A percentile compares a stretch with the other conserved stretches of the same genome.
Conservation (phyloP, 2,329 filamentous ascomycete genomes). For the Monosporascus sp. region DNA sequence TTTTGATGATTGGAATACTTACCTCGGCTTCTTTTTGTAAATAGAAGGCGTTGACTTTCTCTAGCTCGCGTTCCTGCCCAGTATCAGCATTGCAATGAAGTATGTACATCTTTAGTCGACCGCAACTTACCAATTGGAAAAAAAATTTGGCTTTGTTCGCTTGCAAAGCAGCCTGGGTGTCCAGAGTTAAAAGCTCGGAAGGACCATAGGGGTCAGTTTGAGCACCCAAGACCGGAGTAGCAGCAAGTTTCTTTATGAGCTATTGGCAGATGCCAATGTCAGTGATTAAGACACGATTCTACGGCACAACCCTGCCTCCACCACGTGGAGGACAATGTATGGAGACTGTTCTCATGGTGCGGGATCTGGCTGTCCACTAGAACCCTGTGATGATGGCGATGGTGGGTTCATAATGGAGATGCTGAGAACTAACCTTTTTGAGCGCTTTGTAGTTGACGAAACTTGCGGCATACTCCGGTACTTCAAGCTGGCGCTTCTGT, state of each 20-base stretch:
- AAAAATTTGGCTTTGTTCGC: slow-evolving; percentile 99
- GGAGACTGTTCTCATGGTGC: no score
- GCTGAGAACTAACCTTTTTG: slow-evolving; percentile 70
- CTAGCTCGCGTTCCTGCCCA: slow-evolving; percentile 83
- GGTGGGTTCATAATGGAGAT: slow-evolving; percentile 4
- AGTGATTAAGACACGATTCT: slow-evolving; percentile 15
- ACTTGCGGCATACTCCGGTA: slow-evolving; percentile 97
- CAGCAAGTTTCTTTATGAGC: slow-evolving; percentile 98
- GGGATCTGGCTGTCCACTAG: no score
- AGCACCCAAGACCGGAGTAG: slow-evolving; percentile 76
- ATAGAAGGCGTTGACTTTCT: slow-evolving; percentile 98
- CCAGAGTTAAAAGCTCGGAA: slow-evolving; percentile 44
- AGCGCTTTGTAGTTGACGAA: slow-evolving; percentile 99
- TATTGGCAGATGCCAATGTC: slow-evolving; percentile 36
- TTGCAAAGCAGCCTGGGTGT: slow-evolving; percentile 85
- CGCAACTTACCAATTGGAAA: slow-evolving; percentile 75
- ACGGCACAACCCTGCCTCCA: slow-evolving; percentile 10
- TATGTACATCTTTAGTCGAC: not conserved
- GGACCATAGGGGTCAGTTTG: slow-evolving; percentile 58
- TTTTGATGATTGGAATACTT: slow-evolving; percentile 26
- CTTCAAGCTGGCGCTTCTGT: slow-evolving; percentile 97
- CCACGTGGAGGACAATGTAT: not conserved
- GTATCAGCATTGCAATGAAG: slow-evolving; percentile 31
- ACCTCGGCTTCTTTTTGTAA: slow-evolving; percentile 97
- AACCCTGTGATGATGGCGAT: slow-evolving; percentile 3